phyloP scores from a whole-genome alignment of 768 basidiomycete species.

The Hygrocybe punicea region DNA sequence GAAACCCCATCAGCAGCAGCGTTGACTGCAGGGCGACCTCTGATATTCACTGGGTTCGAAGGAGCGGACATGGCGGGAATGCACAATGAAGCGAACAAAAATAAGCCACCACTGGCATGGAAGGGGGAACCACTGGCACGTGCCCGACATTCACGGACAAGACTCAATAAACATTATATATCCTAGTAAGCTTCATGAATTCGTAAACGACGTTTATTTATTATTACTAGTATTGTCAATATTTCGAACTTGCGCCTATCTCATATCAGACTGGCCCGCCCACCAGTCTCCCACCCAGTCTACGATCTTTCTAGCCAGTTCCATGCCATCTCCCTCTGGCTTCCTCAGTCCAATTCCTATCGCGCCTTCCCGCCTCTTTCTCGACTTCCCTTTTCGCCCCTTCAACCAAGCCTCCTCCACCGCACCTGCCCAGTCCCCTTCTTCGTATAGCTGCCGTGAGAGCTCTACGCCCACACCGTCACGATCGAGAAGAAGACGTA shows the following conservation, averaged over 20 bases:
- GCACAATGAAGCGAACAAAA: background rate
- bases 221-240: too few species aligned
- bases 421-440: conserved; percentile 65
- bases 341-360: conserved; percentile 38
- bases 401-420: conserved; percentile 56
- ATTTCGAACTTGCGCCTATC: background rate
- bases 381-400: conserved; percentile 47
- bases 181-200: too few species aligned
- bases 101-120: background rate
- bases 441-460: conserved; percentile 59
- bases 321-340: conserved; percentile 41
- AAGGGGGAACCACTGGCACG: background rate
- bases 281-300: conserved; percentile 47
- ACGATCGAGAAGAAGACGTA: conserved; percentile 57
- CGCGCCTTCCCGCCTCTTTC: conserved; percentile 43
- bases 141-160: too few species aligned
- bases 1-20: conserved; percentile 19
- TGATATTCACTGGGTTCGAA: conserved; percentile 56
- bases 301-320: conserved; percentile 48
- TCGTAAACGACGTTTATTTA: too few species aligned
- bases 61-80: conserved; percentile 47
- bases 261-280: background rate
- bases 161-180: too few species aligned
- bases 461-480: conserved; percentile 72
- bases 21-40: conserved; percentile 20